Conservation (phyloP, 2,329 filamentous ascomycete species). For the Sporothrix brunneoviolacea region DNA sequence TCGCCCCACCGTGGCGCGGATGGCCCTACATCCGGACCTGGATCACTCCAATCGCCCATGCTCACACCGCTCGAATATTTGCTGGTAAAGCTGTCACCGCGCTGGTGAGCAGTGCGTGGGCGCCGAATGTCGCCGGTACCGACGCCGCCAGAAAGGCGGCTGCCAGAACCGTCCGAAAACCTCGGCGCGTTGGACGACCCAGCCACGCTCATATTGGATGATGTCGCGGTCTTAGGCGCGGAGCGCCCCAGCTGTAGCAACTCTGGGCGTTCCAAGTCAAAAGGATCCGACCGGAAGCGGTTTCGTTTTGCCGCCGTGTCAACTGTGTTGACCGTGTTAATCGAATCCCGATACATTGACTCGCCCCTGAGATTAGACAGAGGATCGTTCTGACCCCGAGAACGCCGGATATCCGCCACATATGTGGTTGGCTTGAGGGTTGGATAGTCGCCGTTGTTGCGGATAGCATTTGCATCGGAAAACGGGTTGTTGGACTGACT, state of each 20-base stretch:
- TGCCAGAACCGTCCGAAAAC: conserved; percentile 7
- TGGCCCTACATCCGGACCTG: conserved; percentile 47
- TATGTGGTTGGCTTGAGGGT: conserved; percentile 32
- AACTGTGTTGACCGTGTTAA: conserved; percentile 33
- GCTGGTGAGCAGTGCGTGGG: conserved; percentile 29
- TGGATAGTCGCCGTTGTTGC: conserved; percentile 17
- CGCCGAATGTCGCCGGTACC: conserved; percentile 19
- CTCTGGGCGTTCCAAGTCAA: conserved; percentile 54
- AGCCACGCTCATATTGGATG: conserved; percentile 24
- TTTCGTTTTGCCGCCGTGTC: conserved; percentile 33
- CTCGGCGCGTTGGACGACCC: conserved; percentile 18
- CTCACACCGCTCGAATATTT: conserved; percentile 47
- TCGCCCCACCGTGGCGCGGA: conserved; percentile 27
- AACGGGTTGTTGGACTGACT: conserved; percentile 38
- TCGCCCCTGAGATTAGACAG: conserved; percentile 25
- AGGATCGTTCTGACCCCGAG: conserved; percentile 37
- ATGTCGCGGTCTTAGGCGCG: conserved; percentile 18
- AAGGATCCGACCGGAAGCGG: conserved; percentile 58
- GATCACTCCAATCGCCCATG: conserved; percentile 44
- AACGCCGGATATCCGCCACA: conserved; percentile 40
- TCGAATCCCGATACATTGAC: conserved; percentile 38
- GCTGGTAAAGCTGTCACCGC: conserved; percentile 34
- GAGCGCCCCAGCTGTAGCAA: conserved; percentile 29
- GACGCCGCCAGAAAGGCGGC: conserved; percentile 18
- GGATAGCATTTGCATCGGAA: conserved; percentile 41